These are phyloP conservation scores for Colletotrichum magnum DNA, from an alignment of 2,329 filamentous ascomycete genomes.

Conservation along the genomic window DNA sequence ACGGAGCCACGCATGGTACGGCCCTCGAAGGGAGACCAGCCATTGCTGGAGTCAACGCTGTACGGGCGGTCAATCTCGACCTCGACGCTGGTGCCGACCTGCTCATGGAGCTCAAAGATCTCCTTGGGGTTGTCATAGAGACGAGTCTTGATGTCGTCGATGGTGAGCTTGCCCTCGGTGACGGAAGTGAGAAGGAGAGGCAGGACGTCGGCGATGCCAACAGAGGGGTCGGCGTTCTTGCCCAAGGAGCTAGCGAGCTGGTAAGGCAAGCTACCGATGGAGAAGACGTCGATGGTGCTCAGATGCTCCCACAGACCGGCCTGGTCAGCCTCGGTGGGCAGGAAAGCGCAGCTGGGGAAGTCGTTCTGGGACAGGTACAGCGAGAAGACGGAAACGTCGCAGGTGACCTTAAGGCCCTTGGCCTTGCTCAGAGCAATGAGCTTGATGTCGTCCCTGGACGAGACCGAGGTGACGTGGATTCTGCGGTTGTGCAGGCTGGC, in stretches of 20 bases:
- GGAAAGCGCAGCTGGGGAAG: conserved; percentile 75
- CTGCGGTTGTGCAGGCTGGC: conserved; percentile 84
- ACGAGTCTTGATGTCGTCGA: conserved; percentile 79
- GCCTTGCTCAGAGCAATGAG: conserved; percentile 83
- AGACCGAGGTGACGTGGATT: conserved; percentile 85
- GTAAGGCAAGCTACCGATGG: conserved; percentile 83
- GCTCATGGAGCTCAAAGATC: conserved; percentile 87
- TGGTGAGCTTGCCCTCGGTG: conserved; percentile 78
- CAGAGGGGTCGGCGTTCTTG: conserved; percentile 68
- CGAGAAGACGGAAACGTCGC: conserved; percentile 85
- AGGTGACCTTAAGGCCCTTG: conserved; percentile 86
- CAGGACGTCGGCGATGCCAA: conserved; percentile 80
- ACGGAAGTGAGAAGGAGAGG: conserved; percentile 84
- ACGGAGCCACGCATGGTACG: conserved; percentile 78
- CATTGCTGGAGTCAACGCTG: conserved; percentile 63
- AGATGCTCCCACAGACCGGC: conserved; percentile 81
- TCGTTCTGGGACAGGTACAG: conserved; percentile 82
- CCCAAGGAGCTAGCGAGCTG: conserved; percentile 75
- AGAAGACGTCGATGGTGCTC: conserved; percentile 82
- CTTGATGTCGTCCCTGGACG: conserved; percentile 84
- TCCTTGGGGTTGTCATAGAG: conserved; percentile 84
- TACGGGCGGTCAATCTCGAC: conserved; percentile 82
- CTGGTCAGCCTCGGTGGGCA: conserved; percentile 79
- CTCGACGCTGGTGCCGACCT: conserved; percentile 80
- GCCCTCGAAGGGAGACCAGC: conserved; percentile 81